Base-by-base conservation (phyloP, 805 yeast genomes). In the Candida insectorum region DNA sequence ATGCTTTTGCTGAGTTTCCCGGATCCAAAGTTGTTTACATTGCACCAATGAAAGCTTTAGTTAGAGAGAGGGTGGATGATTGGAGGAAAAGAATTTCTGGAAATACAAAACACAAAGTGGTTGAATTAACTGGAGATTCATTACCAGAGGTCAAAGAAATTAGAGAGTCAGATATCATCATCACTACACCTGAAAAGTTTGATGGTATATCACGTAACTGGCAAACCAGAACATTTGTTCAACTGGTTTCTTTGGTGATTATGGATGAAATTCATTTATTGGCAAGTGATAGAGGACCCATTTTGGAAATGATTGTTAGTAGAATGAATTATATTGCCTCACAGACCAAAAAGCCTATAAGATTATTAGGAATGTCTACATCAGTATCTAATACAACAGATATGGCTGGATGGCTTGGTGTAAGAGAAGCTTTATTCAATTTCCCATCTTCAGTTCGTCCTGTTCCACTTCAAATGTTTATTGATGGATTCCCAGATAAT, bases 1-100 rank as follows among this genome's bases (percentile, higher is more conserved):
- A 88, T 54, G 97, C 98, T 0, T 84, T 91, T 55, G 76, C 73
- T 28, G 82, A 84, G 29, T 79, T 71, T 37, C 96, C 97, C 0
- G 77, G 80, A 8, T 77, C 86, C 2, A 88, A 88, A 46, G 71
- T 85, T 16, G 91, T 85, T 6, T 85, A 85, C 52, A 83, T 85
- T 61, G 94, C 94, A 0, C 94, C 94, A 2, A 85, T 85, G 94
- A 85, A 85, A 48, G 94, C 94, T 0, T 69, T 85, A 46, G 94
- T 85, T 2, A 62, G 89, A 33, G 94, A 85, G 56, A 69, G 94
- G 51, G 91, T 85, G 12, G 85, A 79, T 44, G 94, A 85, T 48
- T 85, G 94, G 94, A 55, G 77, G 22, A 60, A 54, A 11, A 54
- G 85, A 21, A 70, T 81, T 14, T 59, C 72, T 18, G 65, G 66